Base-by-base conservation (phyloP, 2,329 filamentous ascomycete genomes). In the Sordariomycetes sp. region DNA sequence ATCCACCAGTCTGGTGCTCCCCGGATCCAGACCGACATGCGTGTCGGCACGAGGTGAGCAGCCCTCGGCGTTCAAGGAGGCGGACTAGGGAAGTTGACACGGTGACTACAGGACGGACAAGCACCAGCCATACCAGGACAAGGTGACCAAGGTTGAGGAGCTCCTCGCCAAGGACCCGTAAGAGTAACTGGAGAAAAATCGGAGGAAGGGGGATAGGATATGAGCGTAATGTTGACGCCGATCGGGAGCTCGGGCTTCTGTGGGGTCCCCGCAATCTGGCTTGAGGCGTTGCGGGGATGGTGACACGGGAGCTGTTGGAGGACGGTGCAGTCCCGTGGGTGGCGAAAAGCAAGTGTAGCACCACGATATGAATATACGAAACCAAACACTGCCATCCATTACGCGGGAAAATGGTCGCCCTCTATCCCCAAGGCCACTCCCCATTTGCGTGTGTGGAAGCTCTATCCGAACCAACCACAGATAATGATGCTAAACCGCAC, bases 21-120 rank as follows among this genome's bases (percentile, higher is more conserved):
- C 60, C 77, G 94, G 57, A 87, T 97, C 48, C 92, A 97, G 75
- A 88, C 85, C 32, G 90, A 92, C 67, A 91, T 97, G 73, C 78
- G 92, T 13, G 84, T 90, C 51, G 92, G 92, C 1, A 87, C 87
- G 32, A 83, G 86, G 86, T 86, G 63, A 66, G 76, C 51, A 32
- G 13, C 7, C 35, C 52, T 54, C 32, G 39, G 17, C n/a, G 32
- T 4, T 22, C 32, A 8, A 17, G 22, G 15, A 32, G 13, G 22
- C 5, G 13, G 25, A 10, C 24, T 42, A n/a, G 53, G 28, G 8
- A 25, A 55, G n/a, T 54, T 50, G 45, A 22, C n/a, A 50, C 20
- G n/a, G 10, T 50, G n/a, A n/a, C n/a, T n/a, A 51, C 58, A 86
- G 90, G 65, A 95, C 86, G 64, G 90, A 96, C 68, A 95, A 95